Percentiles rank a stretch among this genome's conserved stretches.
phyloP scores from a whole-genome alignment of 768 basidiomycete genomes.

The Leucocoprinus sp. region DNA sequence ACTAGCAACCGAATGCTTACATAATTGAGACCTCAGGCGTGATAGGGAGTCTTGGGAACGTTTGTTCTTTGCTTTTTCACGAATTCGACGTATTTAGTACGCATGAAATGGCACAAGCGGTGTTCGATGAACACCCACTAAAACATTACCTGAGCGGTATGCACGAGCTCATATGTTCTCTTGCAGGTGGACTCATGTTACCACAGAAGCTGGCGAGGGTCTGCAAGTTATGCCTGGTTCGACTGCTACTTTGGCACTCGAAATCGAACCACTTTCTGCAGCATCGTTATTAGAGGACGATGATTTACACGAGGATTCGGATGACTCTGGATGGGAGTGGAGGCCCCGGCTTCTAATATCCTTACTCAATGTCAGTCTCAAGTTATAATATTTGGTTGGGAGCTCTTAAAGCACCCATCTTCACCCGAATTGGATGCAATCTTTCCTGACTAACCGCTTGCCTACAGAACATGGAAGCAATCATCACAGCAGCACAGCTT shows the following conservation, averaged over 20 bases:
- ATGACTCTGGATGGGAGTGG: slow-evolving; percentile 27
- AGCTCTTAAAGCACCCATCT: neutral
- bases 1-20: too few species aligned
- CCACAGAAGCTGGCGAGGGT: slow-evolving; percentile 51
- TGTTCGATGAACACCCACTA: slow-evolving; percentile 73
- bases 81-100: slow-evolving; percentile 8
- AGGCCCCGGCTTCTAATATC: slow-evolving; percentile 27
- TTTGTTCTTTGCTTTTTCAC: slow-evolving; percentile 3
- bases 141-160: slow-evolving; percentile 64
- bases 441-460: neutral
- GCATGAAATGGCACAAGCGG: slow-evolving; percentile 60
- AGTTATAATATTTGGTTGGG: neutral
- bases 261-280: slow-evolving; percentile 27
- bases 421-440: neutral
- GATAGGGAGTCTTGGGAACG: neutral
- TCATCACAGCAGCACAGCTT: slow-evolving; percentile 27
- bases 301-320: slow-evolving; percentile 13
- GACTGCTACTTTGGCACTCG: slow-evolving; percentile 29
- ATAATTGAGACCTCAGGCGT: neutral
- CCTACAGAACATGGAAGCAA: slow-evolving; percentile 28
- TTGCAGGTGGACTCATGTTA: neutral
- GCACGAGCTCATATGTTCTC: slow-evolving; percentile 13
- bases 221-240: slow-evolving; percentile 49
- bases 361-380: slow-evolving; percentile 31
- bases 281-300: slow-evolving; percentile 10